phyloP scores from a whole-genome alignment of 495 filamentous ascomycete species.

The Tetracladium marchalianum region DNA sequence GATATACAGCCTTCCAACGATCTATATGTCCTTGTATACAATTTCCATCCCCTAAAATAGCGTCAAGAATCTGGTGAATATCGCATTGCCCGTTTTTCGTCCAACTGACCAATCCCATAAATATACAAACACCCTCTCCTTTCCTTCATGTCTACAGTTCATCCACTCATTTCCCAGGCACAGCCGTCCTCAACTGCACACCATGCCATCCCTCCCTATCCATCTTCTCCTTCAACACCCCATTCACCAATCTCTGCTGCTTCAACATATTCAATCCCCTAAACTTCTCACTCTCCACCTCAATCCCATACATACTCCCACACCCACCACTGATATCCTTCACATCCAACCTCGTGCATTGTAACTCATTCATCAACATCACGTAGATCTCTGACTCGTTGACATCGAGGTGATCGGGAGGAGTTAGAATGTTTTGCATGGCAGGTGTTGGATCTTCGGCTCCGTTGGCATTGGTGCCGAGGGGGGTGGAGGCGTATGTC shows the following conservation, averaged over 20 bases:
- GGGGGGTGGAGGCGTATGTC: too few relatives aligned
- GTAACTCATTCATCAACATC: constrained; percentile 31
- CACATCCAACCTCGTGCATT: constrained; percentile 41
- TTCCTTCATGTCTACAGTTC: not conserved
- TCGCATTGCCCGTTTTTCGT: too few relatives aligned
- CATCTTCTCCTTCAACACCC: constrained; percentile 55
- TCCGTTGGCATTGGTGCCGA: too few relatives aligned
- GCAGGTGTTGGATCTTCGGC: too few relatives aligned
- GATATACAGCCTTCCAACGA: too few relatives aligned
- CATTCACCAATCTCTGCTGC: constrained; percentile 65
- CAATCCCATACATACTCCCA: constrained; percentile 69
- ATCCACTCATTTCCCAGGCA: constrained; percentile 4
- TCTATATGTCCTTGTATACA: too few relatives aligned
- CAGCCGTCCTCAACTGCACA: constrained; percentile 56
- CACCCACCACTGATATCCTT: constrained; percentile 72
- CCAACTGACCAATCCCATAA: too few relatives aligned
- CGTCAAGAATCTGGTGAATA: too few relatives aligned
- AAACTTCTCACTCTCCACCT: constrained; percentile 56
- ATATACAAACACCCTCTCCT: not conserved
- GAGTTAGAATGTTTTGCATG: too few relatives aligned
- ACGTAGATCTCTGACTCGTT: constrained; percentile 37
- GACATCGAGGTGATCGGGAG: constrained; percentile 38
- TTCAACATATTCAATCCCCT: constrained; percentile 54
- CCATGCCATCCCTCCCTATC: constrained; percentile 58
- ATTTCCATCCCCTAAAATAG: too few relatives aligned